Base-by-base conservation (phyloP, 306 rosid genomes). In the Benincasa hispida region DNA sequence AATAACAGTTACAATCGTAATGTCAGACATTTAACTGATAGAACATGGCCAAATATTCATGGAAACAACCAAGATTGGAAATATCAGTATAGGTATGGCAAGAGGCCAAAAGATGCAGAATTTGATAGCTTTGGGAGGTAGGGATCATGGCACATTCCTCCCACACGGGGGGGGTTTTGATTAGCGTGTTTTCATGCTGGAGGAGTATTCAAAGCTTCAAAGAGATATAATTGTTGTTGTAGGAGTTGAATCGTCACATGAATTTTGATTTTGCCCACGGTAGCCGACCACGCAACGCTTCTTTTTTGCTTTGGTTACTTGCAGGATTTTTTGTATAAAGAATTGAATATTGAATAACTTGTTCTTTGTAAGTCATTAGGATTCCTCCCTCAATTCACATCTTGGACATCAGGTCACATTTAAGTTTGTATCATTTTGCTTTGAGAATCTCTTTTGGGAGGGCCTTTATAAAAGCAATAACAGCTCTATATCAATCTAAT, bases 191-290 rank as follows among this genome's bases (percentile, higher is more conserved):
- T 42, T 41, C 41, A 3, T 86, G 83, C 30, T 66, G 78, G 55
- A 78, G 74, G 39, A n/a, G 76, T 78, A 82, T 73, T 81, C 85
- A 73, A 85, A 86, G 57, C 80, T 74, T 80, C 86, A 51, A 77
- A 82, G 86, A 63, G 83, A 81, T 82, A 81, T 37, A 84, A 76
- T 57, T 73, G 79, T 54, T 25, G 72, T 79, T 79, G 86, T 9
- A 81, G 84, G 76, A 78, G 86, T 42, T 69, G 75, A 69, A 45
- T 45, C 19, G 13, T 57, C 27, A 42, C 39, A 69, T 21, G 75
- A 69, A 41, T 69, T 45, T 45, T 45, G 75, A 45, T 69, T 69
- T 69, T 45, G 75, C 55, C 19, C 56, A 14, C 32, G 25, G 34
- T 41, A 41, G 21, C 53, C 6, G 6, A 13, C 24, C 17, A n/a